These are phyloP conservation scores for Corymbia citriodora DNA, from an alignment of 441 rosid genomes.

Conservation along the genomic window DNA sequence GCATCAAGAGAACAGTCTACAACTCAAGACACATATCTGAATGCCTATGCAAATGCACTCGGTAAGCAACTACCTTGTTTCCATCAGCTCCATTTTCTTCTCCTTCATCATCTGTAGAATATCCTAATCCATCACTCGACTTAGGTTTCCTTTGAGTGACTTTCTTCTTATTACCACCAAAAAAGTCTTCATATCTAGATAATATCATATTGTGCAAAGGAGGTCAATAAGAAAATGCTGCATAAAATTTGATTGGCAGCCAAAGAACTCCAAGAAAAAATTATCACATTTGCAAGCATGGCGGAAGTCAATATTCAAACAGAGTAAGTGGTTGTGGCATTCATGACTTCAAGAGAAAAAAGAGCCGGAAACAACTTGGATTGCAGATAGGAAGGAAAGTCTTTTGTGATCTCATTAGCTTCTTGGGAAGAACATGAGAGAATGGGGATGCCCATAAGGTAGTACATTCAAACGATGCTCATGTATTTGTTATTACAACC, in stretches of 20 bases:
- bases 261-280: neutral
- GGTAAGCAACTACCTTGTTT: neutral
- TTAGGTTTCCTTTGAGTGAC: constrained; percentile 23
- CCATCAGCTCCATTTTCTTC: constrained; percentile 14
- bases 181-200: constrained; percentile 74
- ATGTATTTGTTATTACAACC: neutral
- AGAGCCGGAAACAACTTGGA: neutral
- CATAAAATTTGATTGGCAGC: neutral
- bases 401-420: neutral
- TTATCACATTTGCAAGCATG: neutral
- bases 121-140: constrained; percentile 17
- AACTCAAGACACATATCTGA: neutral
- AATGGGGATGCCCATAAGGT: neutral
- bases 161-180: constrained; percentile 42
- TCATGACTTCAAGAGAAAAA: neutral
- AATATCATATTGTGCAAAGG: neutral
- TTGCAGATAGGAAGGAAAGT: neutral
- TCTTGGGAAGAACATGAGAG: neutral
- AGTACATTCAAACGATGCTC: neutral
- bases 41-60: neutral
- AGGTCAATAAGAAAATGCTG: neutral
- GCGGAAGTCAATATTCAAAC: neutral
- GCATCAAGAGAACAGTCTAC: neutral
- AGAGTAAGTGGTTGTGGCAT: neutral
- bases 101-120: constrained; percentile 30